These are phyloP conservation scores for Backusella mclennaniae DNA, from an alignment of 192 early-diverging fungal species.

Conservation along the genomic window DNA sequence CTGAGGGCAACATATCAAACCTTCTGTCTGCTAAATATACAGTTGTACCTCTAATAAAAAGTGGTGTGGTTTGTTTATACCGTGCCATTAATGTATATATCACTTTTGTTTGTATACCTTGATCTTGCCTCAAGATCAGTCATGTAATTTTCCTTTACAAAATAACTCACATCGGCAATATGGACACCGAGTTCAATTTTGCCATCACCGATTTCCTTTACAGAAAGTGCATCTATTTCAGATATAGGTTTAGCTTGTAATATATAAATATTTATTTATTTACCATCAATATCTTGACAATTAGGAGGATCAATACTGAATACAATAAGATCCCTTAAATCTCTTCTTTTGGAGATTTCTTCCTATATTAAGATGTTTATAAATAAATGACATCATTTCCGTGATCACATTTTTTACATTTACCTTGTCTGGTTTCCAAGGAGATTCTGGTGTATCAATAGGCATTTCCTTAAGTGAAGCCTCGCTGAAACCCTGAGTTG, in stretches of 20 bases:
- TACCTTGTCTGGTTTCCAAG: slow-evolving; percentile 53
- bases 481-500: slow-evolving; percentile 63
- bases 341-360: slow-evolving; percentile 35
- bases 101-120: slow-evolving; percentile 18
- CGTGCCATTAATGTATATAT: neutral
- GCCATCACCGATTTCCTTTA: slow-evolving; percentile 45
- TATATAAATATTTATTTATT: too few species aligned
- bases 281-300: slow-evolving; percentile 78
- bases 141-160: slow-evolving; percentile 59
- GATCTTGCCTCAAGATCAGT: slow-evolving; percentile 70
- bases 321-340: slow-evolving; percentile 35
- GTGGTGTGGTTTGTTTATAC: neutral
- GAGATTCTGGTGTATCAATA: slow-evolving; percentile 41
- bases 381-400: neutral
- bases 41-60: slow-evolving; percentile 58
- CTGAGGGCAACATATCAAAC: slow-evolving; percentile 79
- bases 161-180: slow-evolving; percentile 75
- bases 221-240: slow-evolving; percentile 62
- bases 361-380: slow-evolving; percentile 25
- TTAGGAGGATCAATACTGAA: slow-evolving; percentile 72
- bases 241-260: neutral
- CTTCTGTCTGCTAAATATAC: slow-evolving; percentile 78
- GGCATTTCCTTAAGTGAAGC: slow-evolving; percentile 69
- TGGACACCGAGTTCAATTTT: slow-evolving; percentile 72
- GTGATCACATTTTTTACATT: neutral